Conservation (phyloP, 2,329 filamentous ascomycete species). For the Phialemoniopsis sp. region DNA sequence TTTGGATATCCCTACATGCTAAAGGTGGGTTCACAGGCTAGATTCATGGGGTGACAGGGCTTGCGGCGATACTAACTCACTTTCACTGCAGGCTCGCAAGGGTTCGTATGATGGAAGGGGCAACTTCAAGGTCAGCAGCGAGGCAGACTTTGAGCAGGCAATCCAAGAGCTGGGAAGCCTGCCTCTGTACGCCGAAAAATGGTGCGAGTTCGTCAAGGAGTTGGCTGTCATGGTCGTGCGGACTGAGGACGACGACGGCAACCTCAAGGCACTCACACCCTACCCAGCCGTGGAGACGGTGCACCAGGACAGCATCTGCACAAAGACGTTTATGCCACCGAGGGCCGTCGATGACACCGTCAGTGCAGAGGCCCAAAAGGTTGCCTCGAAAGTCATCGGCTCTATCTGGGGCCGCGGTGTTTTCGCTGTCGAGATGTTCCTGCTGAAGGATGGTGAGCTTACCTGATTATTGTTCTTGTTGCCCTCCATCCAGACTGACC, state of each 20-base stretch:
- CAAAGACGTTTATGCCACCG: constrained; percentile 83
- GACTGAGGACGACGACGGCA: constrained; percentile 63
- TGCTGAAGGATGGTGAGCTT: constrained; percentile 62
- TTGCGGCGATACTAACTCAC: neutral
- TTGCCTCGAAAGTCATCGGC: constrained; percentile 75
- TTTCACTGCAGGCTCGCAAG: constrained; percentile 52
- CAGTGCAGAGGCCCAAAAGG: constrained; percentile 62
- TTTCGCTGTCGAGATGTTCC: constrained; percentile 95
- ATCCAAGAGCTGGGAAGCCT: constrained; percentile 64
- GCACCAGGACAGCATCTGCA: constrained; percentile 94
- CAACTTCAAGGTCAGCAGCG: constrained; percentile 47
- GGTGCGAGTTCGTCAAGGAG: constrained; percentile 80
- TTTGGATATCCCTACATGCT: constrained; percentile 88
- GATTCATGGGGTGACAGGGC: too few relatives aligned
- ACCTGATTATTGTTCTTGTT: neutral
- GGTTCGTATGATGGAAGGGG: constrained; percentile 90
- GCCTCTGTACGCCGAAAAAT: constrained; percentile 84
- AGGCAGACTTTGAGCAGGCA: constrained; percentile 54
- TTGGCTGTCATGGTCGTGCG: constrained; percentile 93
- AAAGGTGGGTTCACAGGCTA: constrained; percentile 53
- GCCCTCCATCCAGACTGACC: constrained; percentile 4
- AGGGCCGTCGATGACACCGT: constrained; percentile 60
- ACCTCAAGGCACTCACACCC: constrained; percentile 51
- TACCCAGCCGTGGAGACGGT: constrained; percentile 93
- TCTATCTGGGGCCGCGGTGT: constrained; percentile 85